Conservation (phyloP, 163 green algal species). For the Coccomyxa subellipsoidea region DNA sequence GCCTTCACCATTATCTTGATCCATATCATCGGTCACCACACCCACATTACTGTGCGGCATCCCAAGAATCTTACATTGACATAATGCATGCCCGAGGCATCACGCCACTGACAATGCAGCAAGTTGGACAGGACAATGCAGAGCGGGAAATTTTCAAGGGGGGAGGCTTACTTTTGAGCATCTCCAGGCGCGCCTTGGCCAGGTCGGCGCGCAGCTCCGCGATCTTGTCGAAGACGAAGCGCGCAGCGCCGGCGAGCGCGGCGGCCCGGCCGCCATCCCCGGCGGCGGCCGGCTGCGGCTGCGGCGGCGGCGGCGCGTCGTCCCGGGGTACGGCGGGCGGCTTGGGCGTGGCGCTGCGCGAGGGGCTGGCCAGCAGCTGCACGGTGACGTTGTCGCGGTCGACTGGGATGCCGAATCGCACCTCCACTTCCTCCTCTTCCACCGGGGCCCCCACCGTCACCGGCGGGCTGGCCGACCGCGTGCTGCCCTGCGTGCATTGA, state of each 20-base stretch:
- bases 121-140: no score
- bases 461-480: neutral
- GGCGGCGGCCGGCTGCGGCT: neutral
- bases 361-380: neutral
- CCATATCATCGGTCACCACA: neutral
- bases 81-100: no score
- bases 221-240: conserved; percentile 31
- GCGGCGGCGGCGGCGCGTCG: neutral
- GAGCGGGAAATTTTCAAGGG: neutral
- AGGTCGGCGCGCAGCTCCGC: conserved; percentile 24
- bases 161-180: conserved; percentile 22
- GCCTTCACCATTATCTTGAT: no score
- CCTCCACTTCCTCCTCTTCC: conserved; percentile 10
- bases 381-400: conserved; percentile 1
- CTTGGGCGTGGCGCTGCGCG: neutral
- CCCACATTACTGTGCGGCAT: no score
- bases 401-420: neutral
- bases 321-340: neutral
- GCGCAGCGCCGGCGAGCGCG: conserved; percentile 18
- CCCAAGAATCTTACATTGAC: no score
- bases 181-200: conserved; percentile 25
- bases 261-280: neutral
- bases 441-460: conserved; percentile 3
- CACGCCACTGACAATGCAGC: no score
- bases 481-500: neutral